Evolutionary conservation across 345 rosid genomes (phyloP), one percentile per base, ranked within the genome.

Genomic region (Populus simonii): DNA sequence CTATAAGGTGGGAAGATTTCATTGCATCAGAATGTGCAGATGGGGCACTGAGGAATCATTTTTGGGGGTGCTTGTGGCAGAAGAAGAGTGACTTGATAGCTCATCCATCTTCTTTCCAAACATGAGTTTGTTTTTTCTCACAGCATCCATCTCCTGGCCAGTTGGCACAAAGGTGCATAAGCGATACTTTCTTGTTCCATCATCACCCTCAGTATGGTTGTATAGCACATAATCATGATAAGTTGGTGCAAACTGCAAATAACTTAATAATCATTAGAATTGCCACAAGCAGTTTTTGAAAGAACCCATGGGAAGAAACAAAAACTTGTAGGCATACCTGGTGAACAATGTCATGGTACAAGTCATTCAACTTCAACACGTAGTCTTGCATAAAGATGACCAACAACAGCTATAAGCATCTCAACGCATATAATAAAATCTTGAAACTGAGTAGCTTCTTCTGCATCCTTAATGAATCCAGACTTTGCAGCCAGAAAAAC

Each of bases 401-500:
- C 99, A 49, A 88, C 82, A 15, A 97, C 99, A 74, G 98, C 99
- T 77, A 96, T 80, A 78, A 96, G 97, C 99, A 96, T 96, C 25
- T 25, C 25, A 25, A 25, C 25, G 25, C 25, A 96, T 74, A 94
- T 88, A 73, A 94, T 90, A 77, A 96, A 94, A 80, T 94, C 86
- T 65, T 96, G 98, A 88, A 88, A 94, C 67, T 25, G 88, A 41
- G 98, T 98, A 66, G 99, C 98, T 80, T 89, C 93, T 33, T 94
- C 98, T 69, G 89, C 89, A 72, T 89, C 86, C 83, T 89, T 88
- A 59, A 94, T 92, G 39, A 85, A 88, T 79, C 92, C 92, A 75
- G 97, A 90, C 71, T 92, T 92, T 96, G 99, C 98, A 85, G 94
- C 94, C 49, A 96, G 97, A 84, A 96, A 96, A 96, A 96, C 90